Evolutionary conservation across 176 grass and related monocot genomes (phyloP).

Genomic region (Ensete ventricosum): DNA sequence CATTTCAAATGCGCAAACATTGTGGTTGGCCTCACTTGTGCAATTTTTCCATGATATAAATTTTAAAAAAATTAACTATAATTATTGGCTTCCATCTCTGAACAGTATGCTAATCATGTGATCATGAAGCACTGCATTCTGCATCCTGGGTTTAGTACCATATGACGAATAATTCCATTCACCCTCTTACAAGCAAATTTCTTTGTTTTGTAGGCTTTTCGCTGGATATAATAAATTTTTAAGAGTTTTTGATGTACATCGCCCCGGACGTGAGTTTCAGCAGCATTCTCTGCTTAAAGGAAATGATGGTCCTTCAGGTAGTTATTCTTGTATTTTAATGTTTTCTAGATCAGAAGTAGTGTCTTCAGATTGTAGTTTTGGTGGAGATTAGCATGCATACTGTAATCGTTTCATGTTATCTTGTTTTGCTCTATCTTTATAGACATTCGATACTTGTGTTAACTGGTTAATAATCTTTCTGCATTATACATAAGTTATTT

Average conservation of each 20-base stretch:
- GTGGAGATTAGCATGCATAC: neutral
- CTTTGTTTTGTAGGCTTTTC: conserved; percentile 64
- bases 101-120: no score
- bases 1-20: no score
- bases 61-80: no score
- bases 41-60: no score
- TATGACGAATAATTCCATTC: neutral
- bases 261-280: conserved; percentile 85
- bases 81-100: no score
- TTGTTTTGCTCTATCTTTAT: neutral
- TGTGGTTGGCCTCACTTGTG: no score
- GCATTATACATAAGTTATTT: neutral
- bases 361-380: neutral
- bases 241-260: conserved; percentile 90
- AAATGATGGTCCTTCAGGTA: conserved; percentile 62
- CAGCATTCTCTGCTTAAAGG: conserved; percentile 69
- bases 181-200: no score
- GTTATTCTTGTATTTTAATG: neutral
- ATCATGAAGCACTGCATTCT: no score
- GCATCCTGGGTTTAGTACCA: neutral
- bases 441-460: neutral
- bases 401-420: no score
- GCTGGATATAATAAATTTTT: conserved; percentile 94
- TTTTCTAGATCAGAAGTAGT: neutral
- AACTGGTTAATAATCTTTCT: neutral